phyloP scores from a whole-genome alignment of 352 stramenopile species.

The Pythium sukuiense region DNA sequence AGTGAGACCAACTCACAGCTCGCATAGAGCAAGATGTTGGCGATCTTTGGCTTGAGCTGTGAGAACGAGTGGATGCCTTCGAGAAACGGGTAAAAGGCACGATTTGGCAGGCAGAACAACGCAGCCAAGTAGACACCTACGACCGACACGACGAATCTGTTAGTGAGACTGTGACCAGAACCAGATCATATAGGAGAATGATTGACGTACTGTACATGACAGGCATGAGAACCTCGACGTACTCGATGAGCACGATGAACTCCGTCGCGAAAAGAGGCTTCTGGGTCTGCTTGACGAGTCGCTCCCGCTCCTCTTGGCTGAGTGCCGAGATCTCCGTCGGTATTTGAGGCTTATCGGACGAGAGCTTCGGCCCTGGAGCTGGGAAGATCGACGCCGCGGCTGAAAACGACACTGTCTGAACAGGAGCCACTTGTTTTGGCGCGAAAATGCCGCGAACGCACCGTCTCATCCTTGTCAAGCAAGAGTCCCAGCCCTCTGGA shows the following conservation, averaged over 20 bases:
- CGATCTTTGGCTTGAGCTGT: constrained; percentile 6
- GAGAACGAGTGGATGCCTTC: constrained; percentile 12
- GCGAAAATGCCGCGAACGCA: not conserved
- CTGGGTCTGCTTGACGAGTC: constrained; percentile 8
- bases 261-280: constrained; percentile 33
- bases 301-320: not conserved
- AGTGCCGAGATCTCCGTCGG: not conserved
- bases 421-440: not conserved
- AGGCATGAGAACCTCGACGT: not conserved
- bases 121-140: constrained; percentile 3
- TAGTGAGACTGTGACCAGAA: not conserved
- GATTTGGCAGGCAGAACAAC: constrained; percentile 30
- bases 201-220: not conserved
- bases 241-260: constrained; percentile 24
- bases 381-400: not conserved
- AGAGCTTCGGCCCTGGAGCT: not conserved
- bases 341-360: not conserved
- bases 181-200: not conserved
- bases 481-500: not conserved
- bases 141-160: not conserved
- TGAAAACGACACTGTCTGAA: not conserved
- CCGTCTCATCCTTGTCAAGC: not conserved
- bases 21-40: constrained; percentile 17
- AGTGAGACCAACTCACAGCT: constrained; percentile 16
- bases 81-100: constrained; percentile 32